Base-by-base conservation (phyloP, 345 rosid genomes). In the Punica granatum region DNA sequence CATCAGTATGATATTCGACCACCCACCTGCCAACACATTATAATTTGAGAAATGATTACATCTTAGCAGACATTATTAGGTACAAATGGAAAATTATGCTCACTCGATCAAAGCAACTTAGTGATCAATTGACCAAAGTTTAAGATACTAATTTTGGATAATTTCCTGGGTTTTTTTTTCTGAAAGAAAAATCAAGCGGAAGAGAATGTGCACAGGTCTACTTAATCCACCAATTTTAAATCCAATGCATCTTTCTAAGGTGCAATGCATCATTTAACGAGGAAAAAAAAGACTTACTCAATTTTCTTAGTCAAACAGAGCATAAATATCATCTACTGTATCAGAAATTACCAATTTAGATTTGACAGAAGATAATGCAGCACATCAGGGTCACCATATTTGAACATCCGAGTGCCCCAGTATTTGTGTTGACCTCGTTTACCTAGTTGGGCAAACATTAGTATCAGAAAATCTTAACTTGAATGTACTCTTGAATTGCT, bases 351-450 rank as follows among this genome's bases (percentile, higher is more conserved):
- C 98, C 98, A 90, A 81, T 93, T 90, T 72, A 93, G 72, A 83
- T 93, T 93, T 48, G 98, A 90, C 66, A 93, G 83, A 76, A 93
- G 92, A 81, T 75, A 93, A 37, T 90, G 96, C 53, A 93, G 79
- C 66, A 93, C 97, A 78, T 93, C 98, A 70, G 81, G 86, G 70
- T 93, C 97, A 18, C 83, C 92, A 63, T 93, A 93, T 76, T 89
- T 93, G 84, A 84, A 93, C 97, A 93, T 93, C 74, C 98, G 83
- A 64, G 98, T 93, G 64, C 96, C 98, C 98, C 98, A 93, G 79
- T 81, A 80, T 71, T 87, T 93, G 86, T 93, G 98, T 75, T 86
- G 85, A 36, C 98, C 98, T 63, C 97, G 84, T 82, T 90, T 93
- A 74, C 98, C 98, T 93, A 74, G 60, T 65, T 63, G 78, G 73